A percentile compares a stretch with the other conserved stretches of the same genome.
These are phyloP conservation scores for Phytophthora ohioensis DNA, from an alignment of 352 stramenopile species.

Conservation along the genomic window DNA sequence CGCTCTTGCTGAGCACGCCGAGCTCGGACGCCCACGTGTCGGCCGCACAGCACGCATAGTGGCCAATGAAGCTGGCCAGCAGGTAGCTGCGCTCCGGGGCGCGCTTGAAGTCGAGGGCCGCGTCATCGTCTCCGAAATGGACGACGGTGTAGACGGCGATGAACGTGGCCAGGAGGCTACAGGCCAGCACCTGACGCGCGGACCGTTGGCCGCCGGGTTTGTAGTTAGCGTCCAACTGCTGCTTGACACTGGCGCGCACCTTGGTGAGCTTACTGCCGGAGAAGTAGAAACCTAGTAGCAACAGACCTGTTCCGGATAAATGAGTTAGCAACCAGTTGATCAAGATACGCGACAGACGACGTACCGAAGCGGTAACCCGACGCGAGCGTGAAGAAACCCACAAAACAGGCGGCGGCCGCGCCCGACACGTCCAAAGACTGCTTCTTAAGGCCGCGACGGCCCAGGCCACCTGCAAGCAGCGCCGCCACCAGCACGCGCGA, in stretches of 20 bases:
- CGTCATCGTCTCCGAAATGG: conserved; percentile 52
- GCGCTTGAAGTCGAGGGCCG: conserved; percentile 46
- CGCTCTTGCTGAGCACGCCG: conserved; percentile 85
- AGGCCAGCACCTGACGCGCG: conserved; percentile 81
- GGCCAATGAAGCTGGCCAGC: conserved; percentile 86
- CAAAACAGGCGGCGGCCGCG: conserved; percentile 67
- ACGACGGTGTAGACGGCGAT: conserved; percentile 68
- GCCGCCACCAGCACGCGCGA: conserved; percentile 54
- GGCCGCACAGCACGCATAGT: conserved; percentile 94
- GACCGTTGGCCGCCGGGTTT: conserved; percentile 83
- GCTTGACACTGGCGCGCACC: conserved; percentile 63
- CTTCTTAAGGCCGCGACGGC: conserved; percentile 68
- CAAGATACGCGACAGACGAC: background rate
- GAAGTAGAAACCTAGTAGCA: conserved; percentile 89
- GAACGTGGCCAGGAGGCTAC: conserved; percentile 67
- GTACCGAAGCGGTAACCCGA: conserved; percentile 76
- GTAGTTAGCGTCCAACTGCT: conserved; percentile 75
- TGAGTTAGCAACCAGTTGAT: background rate
- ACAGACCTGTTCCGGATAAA: conserved; percentile 44
- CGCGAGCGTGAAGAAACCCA: conserved; percentile 73
- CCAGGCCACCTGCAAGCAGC: conserved; percentile 52
- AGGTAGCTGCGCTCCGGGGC: conserved; percentile 54
- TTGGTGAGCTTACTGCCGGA: conserved; percentile 89
- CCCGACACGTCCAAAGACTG: conserved; percentile 68
- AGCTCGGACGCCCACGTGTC: conserved; percentile 97